phyloP scores from a whole-genome alignment of 768 basidiomycete species.

The Tylopilus balloui region DNA sequence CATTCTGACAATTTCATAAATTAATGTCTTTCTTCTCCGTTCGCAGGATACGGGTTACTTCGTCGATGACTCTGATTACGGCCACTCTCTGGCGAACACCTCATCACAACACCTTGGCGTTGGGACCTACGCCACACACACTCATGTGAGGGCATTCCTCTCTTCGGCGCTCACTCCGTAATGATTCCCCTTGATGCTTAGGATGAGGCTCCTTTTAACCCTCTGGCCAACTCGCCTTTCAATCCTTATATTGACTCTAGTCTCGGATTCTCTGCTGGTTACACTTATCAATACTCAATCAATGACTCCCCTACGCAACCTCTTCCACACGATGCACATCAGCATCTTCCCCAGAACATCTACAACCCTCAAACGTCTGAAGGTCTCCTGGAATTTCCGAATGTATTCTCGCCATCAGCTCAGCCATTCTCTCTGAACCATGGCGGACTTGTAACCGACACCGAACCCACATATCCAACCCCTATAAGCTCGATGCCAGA shows the following conservation, averaged over 20 bases:
- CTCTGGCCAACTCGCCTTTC: background rate
- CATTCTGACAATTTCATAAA: background rate
- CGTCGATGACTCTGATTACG: background rate
- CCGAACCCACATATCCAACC: background rate
- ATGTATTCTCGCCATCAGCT: background rate
- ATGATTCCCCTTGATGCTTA: background rate
- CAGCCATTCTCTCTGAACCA: background rate
- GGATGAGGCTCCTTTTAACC: constrained; percentile 3
- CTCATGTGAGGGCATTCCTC: constrained; percentile 3
- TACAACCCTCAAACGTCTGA: constrained; percentile 2
- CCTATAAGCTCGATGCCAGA: background rate
- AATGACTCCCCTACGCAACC: background rate
- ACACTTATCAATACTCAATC: background rate
- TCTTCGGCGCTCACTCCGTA: background rate
- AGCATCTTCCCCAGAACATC: background rate
- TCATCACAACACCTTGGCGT: background rate
- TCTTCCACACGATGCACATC: background rate
- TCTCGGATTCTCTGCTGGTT: background rate
- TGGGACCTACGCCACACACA: constrained; percentile 2
- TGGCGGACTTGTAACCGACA: background rate
- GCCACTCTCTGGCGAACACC: background rate
- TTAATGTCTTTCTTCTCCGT: background rate
- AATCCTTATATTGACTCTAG: background rate
- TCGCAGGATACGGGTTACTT: constrained; percentile 7
- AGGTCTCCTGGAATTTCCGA: background rate